A percentile compares a stretch with the other conserved stretches of the same genome.
Evolutionary conservation across 1,284 basidiomycete species (phyloP).

Genomic region (Schizophyllum commune): DNA sequence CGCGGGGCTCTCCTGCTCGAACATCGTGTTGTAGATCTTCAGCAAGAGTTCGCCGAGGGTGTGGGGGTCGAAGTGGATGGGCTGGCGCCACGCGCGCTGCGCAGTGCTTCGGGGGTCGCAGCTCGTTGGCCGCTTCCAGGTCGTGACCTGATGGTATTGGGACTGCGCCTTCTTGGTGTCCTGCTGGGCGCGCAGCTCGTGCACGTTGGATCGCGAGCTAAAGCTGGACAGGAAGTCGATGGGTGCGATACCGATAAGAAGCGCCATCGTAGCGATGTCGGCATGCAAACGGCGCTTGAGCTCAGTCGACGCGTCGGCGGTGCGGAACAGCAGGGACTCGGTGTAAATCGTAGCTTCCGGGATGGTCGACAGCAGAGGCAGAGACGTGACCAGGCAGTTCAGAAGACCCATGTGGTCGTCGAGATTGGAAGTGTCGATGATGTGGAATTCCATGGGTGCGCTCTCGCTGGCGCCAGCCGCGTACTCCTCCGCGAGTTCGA

Average conservation of each 20-base stretch:
- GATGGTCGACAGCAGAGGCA: conserved; percentile 25
- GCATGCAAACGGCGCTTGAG: conserved; percentile 28
- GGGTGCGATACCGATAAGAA: conserved; percentile 36
- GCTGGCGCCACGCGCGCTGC: not conserved
- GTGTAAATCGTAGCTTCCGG: conserved; percentile 31
- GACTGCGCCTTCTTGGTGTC: not conserved
- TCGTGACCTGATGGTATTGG: conserved; percentile 34
- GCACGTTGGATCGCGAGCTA: conserved; percentile 31
- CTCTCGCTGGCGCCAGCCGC: conserved; percentile 1
- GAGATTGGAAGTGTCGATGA: conserved; percentile 40
- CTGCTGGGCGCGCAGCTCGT: conserved; percentile 26
- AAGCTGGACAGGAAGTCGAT: conserved; percentile 33
- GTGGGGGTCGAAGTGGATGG: conserved; percentile 19
- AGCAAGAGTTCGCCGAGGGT: conserved; percentile 34
- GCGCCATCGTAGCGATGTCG: conserved; percentile 29
- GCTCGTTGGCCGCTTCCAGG: conserved; percentile 31
- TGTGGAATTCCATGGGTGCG: conserved; percentile 28
- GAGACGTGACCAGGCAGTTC: conserved; percentile 30
- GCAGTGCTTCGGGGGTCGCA: conserved; percentile 17
- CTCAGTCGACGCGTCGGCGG: conserved; percentile 21
- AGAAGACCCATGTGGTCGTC: conserved; percentile 33
- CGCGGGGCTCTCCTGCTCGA: conserved; percentile 23
- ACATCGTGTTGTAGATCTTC: conserved; percentile 36
- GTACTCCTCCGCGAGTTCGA: conserved; percentile 29
- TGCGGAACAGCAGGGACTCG: conserved; percentile 28